Evolutionary conservation across 352 stramenopile species (phyloP).

Genomic region (Pilasporangium apinafurcum): DNA sequence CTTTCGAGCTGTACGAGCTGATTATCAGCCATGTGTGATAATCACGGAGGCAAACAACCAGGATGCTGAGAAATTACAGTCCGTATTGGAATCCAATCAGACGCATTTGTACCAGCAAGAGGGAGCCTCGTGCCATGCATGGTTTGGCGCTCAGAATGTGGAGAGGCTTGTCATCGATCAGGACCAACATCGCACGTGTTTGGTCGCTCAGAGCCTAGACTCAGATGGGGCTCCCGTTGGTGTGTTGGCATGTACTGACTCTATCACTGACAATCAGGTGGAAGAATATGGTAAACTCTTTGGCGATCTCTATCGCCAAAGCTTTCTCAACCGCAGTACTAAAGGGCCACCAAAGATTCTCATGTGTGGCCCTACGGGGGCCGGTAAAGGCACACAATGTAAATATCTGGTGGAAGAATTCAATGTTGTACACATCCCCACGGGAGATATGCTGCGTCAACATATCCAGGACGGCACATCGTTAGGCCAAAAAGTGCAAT

Average conservation of each 20-base stretch:
- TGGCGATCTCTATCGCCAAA: slow-evolving; percentile 50
- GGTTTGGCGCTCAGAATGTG: slow-evolving; percentile 29
- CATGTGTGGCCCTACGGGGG: slow-evolving; percentile 87
- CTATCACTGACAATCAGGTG: slow-evolving; percentile 31
- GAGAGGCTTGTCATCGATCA: slow-evolving; percentile 26
- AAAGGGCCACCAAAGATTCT: slow-evolving; percentile 64
- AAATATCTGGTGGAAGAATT: slow-evolving; percentile 83
- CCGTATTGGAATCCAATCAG: slow-evolving; percentile 18
- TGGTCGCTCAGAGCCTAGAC: slow-evolving; percentile 37
- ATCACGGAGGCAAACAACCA: slow-evolving; percentile 16
- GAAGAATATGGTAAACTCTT: slow-evolving; percentile 53
- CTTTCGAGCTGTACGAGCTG: slow-evolving; percentile 40
- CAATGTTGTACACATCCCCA: slow-evolving; percentile 89
- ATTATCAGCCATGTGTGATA: slow-evolving; percentile 36
- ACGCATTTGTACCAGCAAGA: slow-evolving; percentile 24
- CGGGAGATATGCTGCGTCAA: slow-evolving; percentile 89
- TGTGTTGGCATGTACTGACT: slow-evolving; percentile 43
- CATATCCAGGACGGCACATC: slow-evolving; percentile 65
- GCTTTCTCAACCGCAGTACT: slow-evolving; percentile 2
- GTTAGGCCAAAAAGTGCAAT: slow-evolving; percentile 70
- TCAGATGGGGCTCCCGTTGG: slow-evolving; percentile 18
- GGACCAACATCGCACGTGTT: slow-evolving; percentile 46
- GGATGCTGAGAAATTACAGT: slow-evolving; percentile 17
- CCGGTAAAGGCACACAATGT: slow-evolving; percentile 95
- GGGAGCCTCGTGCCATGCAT: slow-evolving; percentile 24